These are phyloP conservation scores for Pulveroboletus ravenelii DNA, from an alignment of 768 basidiomycete species.

Conservation along the genomic window DNA sequence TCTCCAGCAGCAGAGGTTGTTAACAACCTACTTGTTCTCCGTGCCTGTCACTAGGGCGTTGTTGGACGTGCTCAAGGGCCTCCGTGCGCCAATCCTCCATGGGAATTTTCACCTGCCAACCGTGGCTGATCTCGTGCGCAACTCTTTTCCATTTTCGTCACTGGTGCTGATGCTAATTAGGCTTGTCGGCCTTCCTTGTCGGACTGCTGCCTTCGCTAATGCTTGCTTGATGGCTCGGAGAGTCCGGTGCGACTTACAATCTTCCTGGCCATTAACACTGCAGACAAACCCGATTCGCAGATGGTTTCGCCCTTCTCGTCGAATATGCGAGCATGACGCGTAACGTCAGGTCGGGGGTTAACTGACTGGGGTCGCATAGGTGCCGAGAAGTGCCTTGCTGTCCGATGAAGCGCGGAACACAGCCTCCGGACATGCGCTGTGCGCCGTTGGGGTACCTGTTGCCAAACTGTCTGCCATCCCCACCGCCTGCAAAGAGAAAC, in stretches of 20 bases:
- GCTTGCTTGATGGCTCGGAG: too few species aligned
- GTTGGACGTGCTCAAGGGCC: too few species aligned
- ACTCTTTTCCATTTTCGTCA: too few species aligned
- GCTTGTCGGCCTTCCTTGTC: too few species aligned
- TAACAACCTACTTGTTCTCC: too few species aligned
- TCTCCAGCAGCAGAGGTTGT: too few species aligned
- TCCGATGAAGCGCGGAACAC: conserved; percentile 48
- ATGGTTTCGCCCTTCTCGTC: conserved; percentile 41
- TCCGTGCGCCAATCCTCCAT: too few species aligned
- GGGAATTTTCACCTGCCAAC: too few species aligned
- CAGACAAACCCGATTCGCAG: conserved; percentile 43
- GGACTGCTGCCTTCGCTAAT: too few species aligned
- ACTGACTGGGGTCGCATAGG: not conserved
- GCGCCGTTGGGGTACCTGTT: conserved; percentile 49
- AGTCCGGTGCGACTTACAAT: conserved; percentile 55
- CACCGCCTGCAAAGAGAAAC: conserved; percentile 31
- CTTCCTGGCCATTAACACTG: conserved; percentile 48
- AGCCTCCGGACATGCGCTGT: conserved; percentile 47
- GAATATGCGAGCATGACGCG: not conserved
- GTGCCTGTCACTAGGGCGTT: too few species aligned
- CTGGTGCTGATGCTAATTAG: too few species aligned
- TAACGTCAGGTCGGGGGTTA: not conserved
- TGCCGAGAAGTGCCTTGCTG: conserved; percentile 30
- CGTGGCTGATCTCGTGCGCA: too few species aligned
- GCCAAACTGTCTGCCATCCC: conserved; percentile 48